Base-by-base conservation (phyloP, 306 rosid species). In the Inga oerstediana region DNA sequence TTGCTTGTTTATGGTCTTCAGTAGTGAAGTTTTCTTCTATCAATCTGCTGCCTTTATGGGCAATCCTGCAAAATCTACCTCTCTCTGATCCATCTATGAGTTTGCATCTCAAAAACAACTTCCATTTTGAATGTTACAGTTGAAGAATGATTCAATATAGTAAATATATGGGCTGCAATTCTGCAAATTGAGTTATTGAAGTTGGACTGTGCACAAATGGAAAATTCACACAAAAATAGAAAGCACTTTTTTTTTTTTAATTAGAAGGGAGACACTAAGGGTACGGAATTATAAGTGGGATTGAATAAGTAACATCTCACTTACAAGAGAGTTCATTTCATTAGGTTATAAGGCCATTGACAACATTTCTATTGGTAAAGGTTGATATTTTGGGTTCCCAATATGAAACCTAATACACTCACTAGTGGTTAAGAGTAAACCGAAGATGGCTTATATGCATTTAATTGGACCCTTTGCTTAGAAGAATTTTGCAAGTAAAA, bases 1-100 rank as follows among this genome's bases (percentile, higher is more conserved):
- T 85, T 97, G 93, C 99, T 97, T 90, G 88, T 94, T 43, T 97
- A 89, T 89, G 98, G 98, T 77, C 98, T 97, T 89, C 99, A 96
- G 86, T 97, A 52, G 20, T 52, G 88, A 91, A 75, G 66, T 48
- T 74, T 74, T 83, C 74, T 65, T 32, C 68, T 27, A 69, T 67
- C 41, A 71, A 46, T 68, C 58, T 45, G 11, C 54, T 51, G 10
- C 10, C 58, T 76, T 56, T 59, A 20, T 51, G 64, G 64, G 46
- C 51, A 73, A 78, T 78, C 61, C 72, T 59, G 75, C 72, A 58
- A 77, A 75, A 80, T 32, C 37, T 9, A 43, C 37, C 66, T 56
- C 65, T 73, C 56, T 72, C 51, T 39, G 43, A 39, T 39, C 43
- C 37, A 20, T 72, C 19, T 52, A n/a, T 49, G 56, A 72, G 75